phyloP scores from a whole-genome alignment of 257 asterid genomes.

The Lavandula angustifolia region DNA sequence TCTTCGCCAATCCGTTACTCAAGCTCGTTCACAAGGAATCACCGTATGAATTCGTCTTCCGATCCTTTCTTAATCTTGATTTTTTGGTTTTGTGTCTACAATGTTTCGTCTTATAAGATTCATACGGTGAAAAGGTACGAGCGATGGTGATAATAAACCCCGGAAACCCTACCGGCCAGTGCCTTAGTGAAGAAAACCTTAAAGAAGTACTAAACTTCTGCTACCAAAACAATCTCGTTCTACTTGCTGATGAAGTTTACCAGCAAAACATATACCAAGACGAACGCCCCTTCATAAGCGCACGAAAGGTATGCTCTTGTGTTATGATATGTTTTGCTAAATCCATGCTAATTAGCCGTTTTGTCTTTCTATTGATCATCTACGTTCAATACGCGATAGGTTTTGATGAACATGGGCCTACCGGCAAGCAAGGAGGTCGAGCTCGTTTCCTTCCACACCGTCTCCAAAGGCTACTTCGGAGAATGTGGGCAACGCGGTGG shows the following conservation, averaged over 20 bases:
- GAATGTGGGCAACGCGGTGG: constrained; percentile 99
- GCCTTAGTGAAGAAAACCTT: constrained; percentile 84
- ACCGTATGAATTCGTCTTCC: constrained; percentile 51
- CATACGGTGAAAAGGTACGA: constrained; percentile 58
- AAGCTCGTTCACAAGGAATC: constrained; percentile 87
- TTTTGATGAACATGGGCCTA: constrained; percentile 85
- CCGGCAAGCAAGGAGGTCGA: constrained; percentile 80
- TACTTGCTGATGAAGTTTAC: constrained; percentile 97
- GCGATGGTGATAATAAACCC: constrained; percentile 99
- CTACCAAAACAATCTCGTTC: constrained; percentile 73
- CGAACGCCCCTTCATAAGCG: constrained; percentile 91
- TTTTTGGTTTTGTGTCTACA: neutral
- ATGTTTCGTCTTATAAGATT: neutral
- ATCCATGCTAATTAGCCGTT: neutral
- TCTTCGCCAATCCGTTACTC: constrained; percentile 80
- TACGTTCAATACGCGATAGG: too few relatives aligned
- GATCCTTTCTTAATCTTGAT: neutral
- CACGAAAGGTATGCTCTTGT: constrained; percentile 67
- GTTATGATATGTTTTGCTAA: neutral
- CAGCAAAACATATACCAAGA: constrained; percentile 98
- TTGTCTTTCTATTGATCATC: too few relatives aligned
- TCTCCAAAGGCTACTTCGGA: constrained; percentile 94
- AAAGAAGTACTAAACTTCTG: constrained; percentile 67
- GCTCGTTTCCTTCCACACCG: constrained; percentile 94
- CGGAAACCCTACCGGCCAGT: constrained; percentile 97